Evolutionary conservation across 305 asterid genomes (phyloP).

Genomic region (Solanum hybrid): DNA sequence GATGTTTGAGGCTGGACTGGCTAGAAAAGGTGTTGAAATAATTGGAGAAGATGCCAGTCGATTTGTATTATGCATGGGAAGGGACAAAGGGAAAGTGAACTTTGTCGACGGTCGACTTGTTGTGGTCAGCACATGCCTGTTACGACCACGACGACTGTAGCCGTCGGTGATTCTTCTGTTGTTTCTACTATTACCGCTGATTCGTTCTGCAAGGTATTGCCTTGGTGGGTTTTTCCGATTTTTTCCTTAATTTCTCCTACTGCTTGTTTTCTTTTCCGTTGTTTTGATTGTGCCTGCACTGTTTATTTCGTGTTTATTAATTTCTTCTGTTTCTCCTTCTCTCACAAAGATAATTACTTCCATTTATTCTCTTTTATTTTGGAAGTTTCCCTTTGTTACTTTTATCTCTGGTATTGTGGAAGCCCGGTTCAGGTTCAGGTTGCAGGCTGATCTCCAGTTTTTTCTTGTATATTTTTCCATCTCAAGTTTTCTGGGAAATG

Average conservation of each 20-base stretch:
- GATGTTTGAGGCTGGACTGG: slow-evolving; percentile 1
- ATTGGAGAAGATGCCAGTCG: slow-evolving; percentile 52
- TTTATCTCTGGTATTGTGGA: background rate
- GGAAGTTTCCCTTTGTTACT: background rate
- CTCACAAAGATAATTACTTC: background rate
- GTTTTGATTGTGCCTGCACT: background rate
- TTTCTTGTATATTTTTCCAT: background rate
- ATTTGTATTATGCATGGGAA: slow-evolving; percentile 59
- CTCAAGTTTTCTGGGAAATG: background rate
- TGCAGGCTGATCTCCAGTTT: background rate
- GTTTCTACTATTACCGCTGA: slow-evolving; percentile 24
- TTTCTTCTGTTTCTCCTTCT: background rate
- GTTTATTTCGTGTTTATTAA: background rate
- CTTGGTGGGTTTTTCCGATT: slow-evolving; percentile 21
- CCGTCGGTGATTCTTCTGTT: slow-evolving; percentile 20
- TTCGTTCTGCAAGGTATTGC: slow-evolving; percentile 63
- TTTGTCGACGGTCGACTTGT: slow-evolving; percentile 16
- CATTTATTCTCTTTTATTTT: background rate
- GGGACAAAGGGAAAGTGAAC: slow-evolving; percentile 42
- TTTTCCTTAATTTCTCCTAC: background rate
- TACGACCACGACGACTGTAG: slow-evolving; percentile 27
- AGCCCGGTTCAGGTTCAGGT: background rate
- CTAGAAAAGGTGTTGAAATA: background rate
- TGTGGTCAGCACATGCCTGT: slow-evolving; percentile 52
- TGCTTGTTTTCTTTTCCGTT: background rate